These are phyloP conservation scores for Colletotrichum aenigma DNA, from an alignment of 2,329 filamentous ascomycete species.

Conservation along the genomic window DNA sequence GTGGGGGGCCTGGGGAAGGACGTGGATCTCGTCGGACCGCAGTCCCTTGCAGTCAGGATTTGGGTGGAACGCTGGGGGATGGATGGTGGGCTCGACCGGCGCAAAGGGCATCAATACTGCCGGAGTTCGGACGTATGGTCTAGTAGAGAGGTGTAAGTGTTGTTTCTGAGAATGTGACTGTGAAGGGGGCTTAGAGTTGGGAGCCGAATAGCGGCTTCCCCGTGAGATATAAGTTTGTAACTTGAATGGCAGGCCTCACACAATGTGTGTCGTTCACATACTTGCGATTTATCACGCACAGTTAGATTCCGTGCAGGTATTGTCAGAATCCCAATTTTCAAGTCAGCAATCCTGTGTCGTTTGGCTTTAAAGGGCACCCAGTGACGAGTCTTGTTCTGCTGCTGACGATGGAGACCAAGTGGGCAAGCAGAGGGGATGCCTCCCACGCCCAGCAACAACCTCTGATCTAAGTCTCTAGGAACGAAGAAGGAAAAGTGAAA, in stretches of 20 bases:
- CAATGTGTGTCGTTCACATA: not conserved
- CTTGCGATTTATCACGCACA: not conserved
- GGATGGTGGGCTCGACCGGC: not conserved
- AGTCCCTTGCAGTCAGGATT: slow-evolving; percentile 36
- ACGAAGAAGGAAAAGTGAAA: not conserved
- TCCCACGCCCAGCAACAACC: not conserved
- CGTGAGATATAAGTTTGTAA: not conserved
- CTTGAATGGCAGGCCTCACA: not conserved
- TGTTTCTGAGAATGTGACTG: not conserved
- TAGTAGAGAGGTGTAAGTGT: not conserved
- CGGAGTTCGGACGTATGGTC: not conserved
- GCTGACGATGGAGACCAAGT: not conserved
- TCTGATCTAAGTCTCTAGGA: not conserved
- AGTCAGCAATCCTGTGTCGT: not conserved
- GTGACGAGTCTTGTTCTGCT: not conserved
- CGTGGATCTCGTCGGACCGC: slow-evolving; percentile 34
- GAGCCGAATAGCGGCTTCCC: not conserved
- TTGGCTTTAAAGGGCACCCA: not conserved
- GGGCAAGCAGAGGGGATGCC: not conserved
- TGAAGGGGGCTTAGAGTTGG: not conserved
- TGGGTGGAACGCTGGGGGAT: not conserved
- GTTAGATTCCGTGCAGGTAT: not conserved
- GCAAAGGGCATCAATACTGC: not conserved
- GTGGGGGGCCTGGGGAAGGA: slow-evolving; percentile 23
- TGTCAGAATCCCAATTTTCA: not conserved